Base-by-base conservation (phyloP, 2,329 filamentous ascomycete genomes). In the Epichloe gansuensis region DNA sequence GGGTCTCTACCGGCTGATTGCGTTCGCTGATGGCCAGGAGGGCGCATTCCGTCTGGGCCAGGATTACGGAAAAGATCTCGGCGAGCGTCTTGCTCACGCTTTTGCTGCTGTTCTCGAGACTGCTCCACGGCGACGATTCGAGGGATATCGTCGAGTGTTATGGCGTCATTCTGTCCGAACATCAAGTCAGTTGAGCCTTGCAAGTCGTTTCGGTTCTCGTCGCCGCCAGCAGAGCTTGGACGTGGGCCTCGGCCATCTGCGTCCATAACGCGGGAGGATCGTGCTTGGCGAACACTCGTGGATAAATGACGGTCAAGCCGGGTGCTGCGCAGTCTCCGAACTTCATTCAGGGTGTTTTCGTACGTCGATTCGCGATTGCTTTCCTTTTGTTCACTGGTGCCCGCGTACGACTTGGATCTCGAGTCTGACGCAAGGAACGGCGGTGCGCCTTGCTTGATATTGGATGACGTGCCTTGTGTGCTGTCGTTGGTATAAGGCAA, bases 51-150 rank as follows among this genome's bases (percentile, higher is more conserved):
- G 23, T 62, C 58, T 15, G 56, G 38, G 49, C 58, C 57, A 13
- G 80, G 79, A 23, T 85, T 81, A 53, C 69, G 78, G 64, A 80
- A 85, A 61, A 81, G 71, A 44, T 86, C 84, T 55, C 84, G 82
- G 25, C 87, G 81, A 9, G 57, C 53, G 11, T 54, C 51, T 42
- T 59, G 56, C 27, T 65, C 59, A 41, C 83, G 81, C 61, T 86
- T 84, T 55, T 83, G 85, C 62, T 88, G 89, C 64, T 95, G 89
- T 64, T 97, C 91, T 60, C 89, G 84, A 25, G 91, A 90, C 68
- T 97, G 91, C 66, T 97, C 90, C 13, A 93, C 88, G 36, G 93
- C 93, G 42, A 96, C 90, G 61, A 98, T 95, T 56, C 93, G 81
- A 8, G 93, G 89, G 59, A 98, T 97, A 63, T 98, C 93, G 62